Evolutionary conservation across 2,329 filamentous ascomycete species (phyloP), one percentile per base, ranked within the genome.

Genomic region (Pezicula carpinea): DNA sequence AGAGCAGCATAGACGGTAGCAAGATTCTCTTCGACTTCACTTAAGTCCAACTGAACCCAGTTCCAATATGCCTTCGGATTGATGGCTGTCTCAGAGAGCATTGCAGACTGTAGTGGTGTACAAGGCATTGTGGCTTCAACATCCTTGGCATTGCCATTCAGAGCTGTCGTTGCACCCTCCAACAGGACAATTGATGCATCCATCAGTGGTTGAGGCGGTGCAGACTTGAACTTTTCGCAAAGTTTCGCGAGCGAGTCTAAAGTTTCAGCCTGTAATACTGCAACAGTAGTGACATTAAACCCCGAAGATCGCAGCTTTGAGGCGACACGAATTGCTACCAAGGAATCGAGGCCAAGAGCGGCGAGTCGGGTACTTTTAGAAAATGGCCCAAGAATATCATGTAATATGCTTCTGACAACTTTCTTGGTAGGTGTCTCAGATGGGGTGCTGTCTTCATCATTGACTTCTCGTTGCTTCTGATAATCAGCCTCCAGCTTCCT

Each of bases 31-130:
- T 59, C 56, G 26, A 71, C 59, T 0, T 57, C 51, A 0, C 62
- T 38, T 1, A 72, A 62, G 10, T 78, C 69, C 1, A 95, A 62
- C 55, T 86, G 77, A 10, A 93, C 69, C 71, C 83, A 83, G 56
- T 96, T 96, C 66, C 85, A 87, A 61, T 96, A 96, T 6, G 83
- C 74, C 39, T 66, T 67, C 2, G 72, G 53, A 50, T 83, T 71
- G 15, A 69, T 72, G 3, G 73, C 65, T 1, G 88, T 91, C 66
- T 95, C 89, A 0, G 79, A 73, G 14, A 96, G 72, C 89, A 96
- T 95, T 2, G 88, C 83, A 15, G 76, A 69, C 58, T 96, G 91
- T 8, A 93, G 71, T 13, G 82, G 76, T 4, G 83, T 91, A 62
- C 88, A 93, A 4, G 75, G 75, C 15, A 77, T 59, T 4, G 80